Evolutionary conservation across 257 asterid species (phyloP), one percentile per base, ranked within the genome.

Genomic region (Solanum phureja): DNA sequence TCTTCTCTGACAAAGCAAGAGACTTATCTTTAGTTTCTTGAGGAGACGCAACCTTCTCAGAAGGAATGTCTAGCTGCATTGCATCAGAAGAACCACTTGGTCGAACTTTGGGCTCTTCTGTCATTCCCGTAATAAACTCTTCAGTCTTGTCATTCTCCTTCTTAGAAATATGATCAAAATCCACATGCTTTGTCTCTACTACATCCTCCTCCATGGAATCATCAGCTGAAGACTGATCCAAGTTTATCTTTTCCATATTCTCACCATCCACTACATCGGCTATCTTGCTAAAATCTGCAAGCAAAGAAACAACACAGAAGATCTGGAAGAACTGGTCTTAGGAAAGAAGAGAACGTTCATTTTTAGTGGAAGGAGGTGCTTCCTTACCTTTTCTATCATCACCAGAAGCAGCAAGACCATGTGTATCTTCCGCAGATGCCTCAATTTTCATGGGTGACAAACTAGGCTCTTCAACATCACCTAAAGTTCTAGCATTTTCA

Each of bases 121-220:
- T 31, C 83, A 76, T 40, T 76, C 23, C 83, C 1, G 35, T 40
- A 76, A 40, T 62, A 71, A 83, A 38, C 60, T 87, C 91, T 87
- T 89, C 89, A 11, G 44, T 49, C 79, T 82, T 88, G 73, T 66
- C 77, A 73, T 83, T 38, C 83, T 58, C 86, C 86, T 86, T 68
- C 73, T 27, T 81, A 52, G 87, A 86, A 85, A 87, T 87, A 19
- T 77, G 88, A 24, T 86, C 88, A 68, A 88, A 88, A 19, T 74
- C 88, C 29, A 34, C 31, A n/a, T 86, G 89, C 69, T 84, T 91
- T 46, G 87, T 37, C 74, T 91, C 91, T 58, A 71, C 76, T 14
- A 85, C 71, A 84, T 91, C 93, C 87, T 91, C 93, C 66, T 91
- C 91, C 88, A 88, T 89, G 62, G 91, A 89, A 87, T 89, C 93